Conservation (phyloP, 306 rosid genomes). For the Cicer cuneatum region DNA sequence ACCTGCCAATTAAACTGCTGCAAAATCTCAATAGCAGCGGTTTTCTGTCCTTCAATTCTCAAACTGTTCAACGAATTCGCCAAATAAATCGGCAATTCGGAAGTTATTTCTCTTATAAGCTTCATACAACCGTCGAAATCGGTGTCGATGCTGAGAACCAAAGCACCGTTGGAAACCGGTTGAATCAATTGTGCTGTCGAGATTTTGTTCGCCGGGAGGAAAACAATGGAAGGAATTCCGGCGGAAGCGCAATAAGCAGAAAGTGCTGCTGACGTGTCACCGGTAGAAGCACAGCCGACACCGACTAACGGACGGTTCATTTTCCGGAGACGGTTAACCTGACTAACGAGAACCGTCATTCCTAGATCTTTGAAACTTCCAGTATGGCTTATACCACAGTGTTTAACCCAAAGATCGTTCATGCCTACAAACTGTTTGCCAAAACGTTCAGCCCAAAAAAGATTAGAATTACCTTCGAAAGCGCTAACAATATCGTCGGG, state of each 20-base stretch:
- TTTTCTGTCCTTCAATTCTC: conserved; percentile 83
- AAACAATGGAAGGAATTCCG: conserved; percentile 81
- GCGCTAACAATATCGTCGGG: conserved; percentile 74
- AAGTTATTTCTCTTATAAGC: conserved; percentile 72
- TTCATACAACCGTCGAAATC: conserved; percentile 94
- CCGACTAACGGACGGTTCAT: conserved; percentile 71
- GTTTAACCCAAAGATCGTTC: conserved; percentile 90
- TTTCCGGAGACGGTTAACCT: conserved; percentile 71
- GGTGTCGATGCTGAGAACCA: conserved; percentile 74
- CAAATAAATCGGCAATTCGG: conserved; percentile 77
- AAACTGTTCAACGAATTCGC: conserved; percentile 81
- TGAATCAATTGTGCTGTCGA: conserved; percentile 84
- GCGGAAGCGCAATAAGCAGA: conserved; percentile 86
- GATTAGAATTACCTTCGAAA: conserved; percentile 83
- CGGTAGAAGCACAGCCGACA: conserved; percentile 85
- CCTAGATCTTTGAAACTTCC: conserved; percentile 84
- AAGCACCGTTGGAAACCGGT: conserved; percentile 78
- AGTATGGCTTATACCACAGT: conserved; percentile 82
- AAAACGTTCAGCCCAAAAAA: conserved; percentile 87
- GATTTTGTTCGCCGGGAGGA: conserved; percentile 80
- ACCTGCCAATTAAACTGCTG: conserved; percentile 91
- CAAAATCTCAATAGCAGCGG: conserved; percentile 81
- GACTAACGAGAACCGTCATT: conserved; percentile 84
- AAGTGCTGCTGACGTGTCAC: conserved; percentile 81
- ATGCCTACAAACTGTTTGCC: conserved; percentile 78